Evolutionary conservation across 345 rosid genomes (phyloP), one percentile per base, ranked within the genome.

Genomic region (Noccaea bulbosa): DNA sequence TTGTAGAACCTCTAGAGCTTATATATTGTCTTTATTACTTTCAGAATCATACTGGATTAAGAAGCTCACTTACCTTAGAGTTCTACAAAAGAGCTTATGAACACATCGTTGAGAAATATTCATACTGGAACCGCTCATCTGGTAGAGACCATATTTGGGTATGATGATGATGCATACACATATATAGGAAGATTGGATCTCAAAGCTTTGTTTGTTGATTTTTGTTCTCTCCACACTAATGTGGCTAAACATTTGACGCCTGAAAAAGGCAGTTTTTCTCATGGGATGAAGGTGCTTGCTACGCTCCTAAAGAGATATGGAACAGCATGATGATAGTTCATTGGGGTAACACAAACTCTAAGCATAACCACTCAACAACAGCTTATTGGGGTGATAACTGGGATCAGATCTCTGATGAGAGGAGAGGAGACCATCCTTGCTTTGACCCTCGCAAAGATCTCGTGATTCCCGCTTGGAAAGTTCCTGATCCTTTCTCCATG

Each of bases 201-300:
- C 12, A 33, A 51, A 67, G 38, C 57, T 57, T 57, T 57, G 12
- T 57, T 65, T 12, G 57, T 50, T 51, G 10, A 3, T 5, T 30
- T 27, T 10, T 35, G 37, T n/a, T 45, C 34, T 43, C 22, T 43
- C 20, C 48, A 34, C 73, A 64, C 80, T 82, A 78, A 81, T 80
- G 39, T 71, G 59, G 60, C 52, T 55, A 44, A 78, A 55, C 64
- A 22, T n/a, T 43, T 52, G 45, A 49, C 67, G 70, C 81, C 79
- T 80, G 79, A 79, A 72, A 62, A 65, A 74, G 82, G 85, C 94
- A 93, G 99, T 91, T 74, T 73, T 93, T 93, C 81, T 89, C 99
- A 64, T 93, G 99, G 99, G 99, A 93, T 82, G 97, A 93, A 88
- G 97, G 97, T 85, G 97, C 99, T 83, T 93, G 99, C 84, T 91